Percentiles rank a stretch among this genome's conserved stretches.
phyloP scores from a whole-genome alignment of 2,329 filamentous ascomycete genomes.

The Talaromyces verruculosus region DNA sequence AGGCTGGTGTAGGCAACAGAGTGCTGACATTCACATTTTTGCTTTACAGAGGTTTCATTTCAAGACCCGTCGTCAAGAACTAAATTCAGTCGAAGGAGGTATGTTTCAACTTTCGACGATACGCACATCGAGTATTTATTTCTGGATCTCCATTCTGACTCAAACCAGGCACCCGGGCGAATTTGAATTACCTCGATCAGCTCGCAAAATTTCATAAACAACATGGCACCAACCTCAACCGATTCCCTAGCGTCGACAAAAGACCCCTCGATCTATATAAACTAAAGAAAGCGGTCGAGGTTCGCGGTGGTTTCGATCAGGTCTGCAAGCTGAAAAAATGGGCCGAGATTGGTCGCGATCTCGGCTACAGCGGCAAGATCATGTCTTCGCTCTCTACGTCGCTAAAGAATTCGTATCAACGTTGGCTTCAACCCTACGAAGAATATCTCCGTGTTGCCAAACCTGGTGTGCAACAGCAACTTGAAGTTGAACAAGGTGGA shows the following conservation, averaged over 20 bases:
- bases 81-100: constrained; percentile 99
- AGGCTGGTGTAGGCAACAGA: neutral
- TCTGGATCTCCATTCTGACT: constrained; percentile 40
- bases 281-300: constrained; percentile 93
- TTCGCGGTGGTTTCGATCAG: constrained; percentile 89
- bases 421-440: constrained; percentile 96
- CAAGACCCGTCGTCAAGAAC: constrained; percentile 88
- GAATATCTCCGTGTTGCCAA: constrained; percentile 89
- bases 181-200: constrained; percentile 93
- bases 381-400: constrained; percentile 99
- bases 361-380: constrained; percentile 98
- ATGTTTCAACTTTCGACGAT: constrained; percentile 39
- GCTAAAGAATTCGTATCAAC: constrained; percentile 95
- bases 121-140: constrained; percentile 32
- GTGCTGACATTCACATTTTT: constrained; percentile 31
- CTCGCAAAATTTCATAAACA: constrained; percentile 96
- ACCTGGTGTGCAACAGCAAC: constrained; percentile 91
- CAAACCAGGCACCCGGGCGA: constrained; percentile 78
- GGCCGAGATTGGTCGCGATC: constrained; percentile 94
- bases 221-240: constrained; percentile 88
- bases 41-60: constrained; percentile 85
- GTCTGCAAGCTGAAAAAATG: constrained; percentile 98
- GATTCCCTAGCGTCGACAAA: constrained; percentile 95
- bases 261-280: constrained; percentile 93
- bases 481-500: constrained; percentile 90